Percentiles rank a stretch among this genome's conserved stretches.
phyloP scores from a whole-genome alignment of 129 eudicot species.

The Oenanthe sinensis region DNA sequence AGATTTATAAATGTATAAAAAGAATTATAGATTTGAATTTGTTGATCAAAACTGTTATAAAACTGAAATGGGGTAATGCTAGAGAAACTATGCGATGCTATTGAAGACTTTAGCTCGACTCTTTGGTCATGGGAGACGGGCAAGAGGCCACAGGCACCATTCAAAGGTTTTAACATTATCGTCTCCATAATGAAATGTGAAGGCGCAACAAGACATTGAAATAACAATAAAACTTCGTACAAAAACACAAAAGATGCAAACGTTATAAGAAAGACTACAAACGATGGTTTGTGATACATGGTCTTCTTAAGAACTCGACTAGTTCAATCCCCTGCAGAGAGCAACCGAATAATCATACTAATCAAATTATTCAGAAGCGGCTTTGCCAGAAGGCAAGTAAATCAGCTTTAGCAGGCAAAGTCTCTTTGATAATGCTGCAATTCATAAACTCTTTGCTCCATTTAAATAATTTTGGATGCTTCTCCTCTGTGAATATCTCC shows the following conservation, averaged over 20 bases:
- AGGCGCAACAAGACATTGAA: not conserved
- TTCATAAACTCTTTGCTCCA: slow-evolving; percentile 13
- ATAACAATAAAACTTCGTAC: not conserved
- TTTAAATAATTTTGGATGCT: slow-evolving; percentile 11
- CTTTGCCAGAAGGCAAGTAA: not conserved
- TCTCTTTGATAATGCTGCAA: slow-evolving; percentile 16
- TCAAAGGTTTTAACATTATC: no score
- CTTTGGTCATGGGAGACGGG: slow-evolving; percentile 75
- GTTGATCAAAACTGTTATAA: no score
- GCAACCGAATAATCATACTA: not conserved
- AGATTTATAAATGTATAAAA: no score
- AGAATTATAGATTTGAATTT: no score
- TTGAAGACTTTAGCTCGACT: slow-evolving; percentile 57
- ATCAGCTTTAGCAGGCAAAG: slow-evolving; percentile 16
- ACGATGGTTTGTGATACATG: not conserved
- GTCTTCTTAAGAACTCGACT: not conserved
- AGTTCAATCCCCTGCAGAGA: not conserved
- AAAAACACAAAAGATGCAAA: not conserved
- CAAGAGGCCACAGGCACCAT: not conserved
- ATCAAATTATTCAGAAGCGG: not conserved
- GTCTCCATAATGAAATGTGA: not conserved
- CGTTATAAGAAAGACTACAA: not conserved
- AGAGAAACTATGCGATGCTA: slow-evolving; percentile 43
- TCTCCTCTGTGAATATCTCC: slow-evolving; percentile 4
- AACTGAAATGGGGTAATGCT: no score